A percentile compares a stretch with the other conserved stretches of the same genome.
These are phyloP conservation scores for Teunomyces lycoperdinae DNA, from an alignment of 805 yeast genomes.

Conservation along the genomic window DNA sequence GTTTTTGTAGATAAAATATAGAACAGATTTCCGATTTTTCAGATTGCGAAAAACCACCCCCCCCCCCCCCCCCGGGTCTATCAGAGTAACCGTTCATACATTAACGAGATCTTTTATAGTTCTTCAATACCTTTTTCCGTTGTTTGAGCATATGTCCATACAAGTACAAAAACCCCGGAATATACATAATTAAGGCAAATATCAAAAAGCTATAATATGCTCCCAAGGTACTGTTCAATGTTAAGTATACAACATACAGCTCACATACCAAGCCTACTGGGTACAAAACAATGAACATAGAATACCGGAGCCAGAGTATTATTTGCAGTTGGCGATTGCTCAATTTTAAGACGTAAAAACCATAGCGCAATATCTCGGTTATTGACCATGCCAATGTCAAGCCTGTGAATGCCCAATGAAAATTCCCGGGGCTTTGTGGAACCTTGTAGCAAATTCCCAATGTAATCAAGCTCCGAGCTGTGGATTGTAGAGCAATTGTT, in stretches of 20 bases:
- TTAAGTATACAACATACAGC: background rate
- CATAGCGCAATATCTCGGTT: background rate
- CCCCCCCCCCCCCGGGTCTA: background rate
- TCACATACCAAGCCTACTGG: background rate
- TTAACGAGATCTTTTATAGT: background rate
- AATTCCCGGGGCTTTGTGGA: background rate
- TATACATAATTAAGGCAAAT: slow-evolving; percentile 20
- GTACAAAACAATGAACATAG: background rate
- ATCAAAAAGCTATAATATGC: slow-evolving; percentile 19
- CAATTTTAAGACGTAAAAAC: background rate
- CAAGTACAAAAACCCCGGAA: slow-evolving; percentile 29
- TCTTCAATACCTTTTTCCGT: slow-evolving; percentile 18
- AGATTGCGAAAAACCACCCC: background rate
- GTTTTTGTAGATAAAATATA: background rate
- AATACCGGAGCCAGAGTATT: background rate
- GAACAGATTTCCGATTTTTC: background rate
- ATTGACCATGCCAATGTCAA: background rate
- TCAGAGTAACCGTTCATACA: background rate
- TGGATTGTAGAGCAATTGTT: background rate
- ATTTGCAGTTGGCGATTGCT: background rate
- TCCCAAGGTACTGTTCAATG: background rate
- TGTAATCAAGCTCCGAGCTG: background rate
- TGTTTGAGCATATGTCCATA: slow-evolving; percentile 32
- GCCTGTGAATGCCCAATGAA: background rate
- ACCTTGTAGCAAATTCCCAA: background rate